phyloP scores from a whole-genome alignment of 2,329 filamentous ascomycete genomes.

The Aspergillus cejpii region DNA sequence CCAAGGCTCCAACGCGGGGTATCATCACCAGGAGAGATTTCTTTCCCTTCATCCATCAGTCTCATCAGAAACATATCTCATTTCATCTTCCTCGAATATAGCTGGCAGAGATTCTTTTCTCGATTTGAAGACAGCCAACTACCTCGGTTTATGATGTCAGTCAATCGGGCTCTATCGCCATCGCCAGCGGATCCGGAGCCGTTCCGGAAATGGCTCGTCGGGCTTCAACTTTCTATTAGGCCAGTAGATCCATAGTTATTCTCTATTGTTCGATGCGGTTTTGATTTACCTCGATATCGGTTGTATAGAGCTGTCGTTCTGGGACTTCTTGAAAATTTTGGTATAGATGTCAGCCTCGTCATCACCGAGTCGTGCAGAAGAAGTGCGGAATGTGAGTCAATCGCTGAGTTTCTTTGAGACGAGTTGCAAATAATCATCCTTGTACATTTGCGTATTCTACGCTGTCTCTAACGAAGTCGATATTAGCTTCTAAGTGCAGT shows the following conservation, averaged over 20 bases:
- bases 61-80: background rate
- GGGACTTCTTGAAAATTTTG: slow-evolving; percentile 1
- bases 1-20: too few species aligned
- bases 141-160: slow-evolving; percentile 19
- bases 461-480: background rate
- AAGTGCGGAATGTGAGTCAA: slow-evolving; percentile 39
- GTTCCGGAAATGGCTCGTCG: background rate
- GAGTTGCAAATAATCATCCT: too few species aligned
- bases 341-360: slow-evolving; percentile 21
- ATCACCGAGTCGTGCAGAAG: slow-evolving; percentile 31
- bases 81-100: background rate
- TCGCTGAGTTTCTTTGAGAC: slow-evolving; percentile 1
- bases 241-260: slow-evolving; percentile 9
- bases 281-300: slow-evolving; percentile 1
- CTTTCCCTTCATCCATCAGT: background rate
- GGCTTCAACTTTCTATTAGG: background rate
- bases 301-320: background rate
- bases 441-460: too few species aligned
- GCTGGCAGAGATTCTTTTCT: background rate
- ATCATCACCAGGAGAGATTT: background rate
- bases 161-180: slow-evolving; percentile 17
- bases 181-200: slow-evolving; percentile 14
- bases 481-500: slow-evolving; percentile 37
- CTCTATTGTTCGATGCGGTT: background rate
- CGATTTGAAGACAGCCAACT: background rate